Percentiles rank a stretch among this genome's conserved stretches.
phyloP scores from a whole-genome alignment of 2,329 filamentous ascomycete species.

The Neonectria neomacrospora region DNA sequence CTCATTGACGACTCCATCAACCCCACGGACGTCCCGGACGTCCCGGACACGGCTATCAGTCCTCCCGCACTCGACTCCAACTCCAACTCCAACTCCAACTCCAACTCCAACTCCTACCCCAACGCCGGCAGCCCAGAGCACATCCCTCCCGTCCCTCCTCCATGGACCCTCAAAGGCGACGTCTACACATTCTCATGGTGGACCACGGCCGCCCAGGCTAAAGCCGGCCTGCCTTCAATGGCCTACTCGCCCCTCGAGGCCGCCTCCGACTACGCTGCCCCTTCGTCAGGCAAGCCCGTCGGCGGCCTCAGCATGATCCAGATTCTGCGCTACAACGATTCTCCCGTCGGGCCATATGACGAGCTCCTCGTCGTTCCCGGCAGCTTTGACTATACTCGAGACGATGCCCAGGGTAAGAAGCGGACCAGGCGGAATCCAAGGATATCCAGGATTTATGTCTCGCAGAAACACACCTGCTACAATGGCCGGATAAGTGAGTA shows the following conservation, averaged over 20 bases:
- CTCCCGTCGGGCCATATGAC: slow-evolving; percentile 65
- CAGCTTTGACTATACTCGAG: slow-evolving; percentile 55
- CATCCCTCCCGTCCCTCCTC: slow-evolving; percentile 45
- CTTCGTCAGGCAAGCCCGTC: slow-evolving; percentile 48
- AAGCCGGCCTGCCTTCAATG: slow-evolving; percentile 48
- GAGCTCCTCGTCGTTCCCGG: slow-evolving; percentile 63
- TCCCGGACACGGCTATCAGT: not conserved
- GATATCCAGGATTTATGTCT: slow-evolving; percentile 66
- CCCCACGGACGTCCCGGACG: slow-evolving; percentile 1
- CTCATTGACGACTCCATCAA: not conserved
- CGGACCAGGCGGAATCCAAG: slow-evolving; percentile 50
- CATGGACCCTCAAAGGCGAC: slow-evolving; percentile 59
- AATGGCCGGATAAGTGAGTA: slow-evolving; percentile 62
- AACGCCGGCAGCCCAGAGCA: slow-evolving; percentile 13
- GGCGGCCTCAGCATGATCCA: slow-evolving; percentile 62
- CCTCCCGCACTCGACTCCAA: not conserved
- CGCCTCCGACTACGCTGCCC: slow-evolving; percentile 51
- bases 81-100: not conserved
- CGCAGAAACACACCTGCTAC: slow-evolving; percentile 61
- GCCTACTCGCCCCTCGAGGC: slow-evolving; percentile 61
- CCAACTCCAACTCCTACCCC: not conserved
- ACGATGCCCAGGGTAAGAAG: slow-evolving; percentile 48
- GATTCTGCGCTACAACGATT: slow-evolving; percentile 61
- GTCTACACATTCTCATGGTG: slow-evolving; percentile 58
- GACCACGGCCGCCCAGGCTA: slow-evolving; percentile 46